Percentiles rank a stretch among this genome's conserved stretches.
phyloP scores from a whole-genome alignment of 2,329 filamentous ascomycete species.

The Phialophora tarda region DNA sequence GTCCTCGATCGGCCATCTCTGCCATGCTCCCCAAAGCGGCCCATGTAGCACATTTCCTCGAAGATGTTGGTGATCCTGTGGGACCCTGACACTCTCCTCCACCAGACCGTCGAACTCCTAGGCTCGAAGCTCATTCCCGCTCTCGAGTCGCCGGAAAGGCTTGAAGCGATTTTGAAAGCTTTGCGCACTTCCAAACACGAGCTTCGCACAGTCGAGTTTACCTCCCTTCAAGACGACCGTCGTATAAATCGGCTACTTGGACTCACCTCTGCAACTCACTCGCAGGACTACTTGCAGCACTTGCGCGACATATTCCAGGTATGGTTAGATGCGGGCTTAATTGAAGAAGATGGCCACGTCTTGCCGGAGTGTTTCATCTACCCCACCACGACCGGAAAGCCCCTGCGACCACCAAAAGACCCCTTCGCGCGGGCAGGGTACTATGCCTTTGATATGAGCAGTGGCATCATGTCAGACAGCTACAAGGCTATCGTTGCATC shows the following conservation, averaged over 20 bases:
- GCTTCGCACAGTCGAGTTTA: slow-evolving; percentile 22
- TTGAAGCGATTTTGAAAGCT: slow-evolving; percentile 37
- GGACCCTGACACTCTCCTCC: slow-evolving; percentile 38
- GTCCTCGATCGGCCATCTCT: slow-evolving; percentile 1
- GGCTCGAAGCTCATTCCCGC: slow-evolving; percentile 38
- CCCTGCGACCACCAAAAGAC: slow-evolving; percentile 34
- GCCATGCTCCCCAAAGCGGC: slow-evolving; percentile 17
- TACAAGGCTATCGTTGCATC: slow-evolving; percentile 37
- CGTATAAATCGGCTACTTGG: slow-evolving; percentile 20
- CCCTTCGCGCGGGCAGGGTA: slow-evolving; percentile 38
- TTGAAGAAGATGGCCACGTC: slow-evolving; percentile 33
- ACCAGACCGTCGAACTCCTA: slow-evolving; percentile 38
- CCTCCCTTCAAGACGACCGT: slow-evolving; percentile 18
- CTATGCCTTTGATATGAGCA: slow-evolving; percentile 41
- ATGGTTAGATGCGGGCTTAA: slow-evolving; percentile 35
- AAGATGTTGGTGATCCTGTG: slow-evolving; percentile 40
- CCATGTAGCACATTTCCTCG: slow-evolving; percentile 9
- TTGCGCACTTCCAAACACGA: slow-evolving; percentile 31
- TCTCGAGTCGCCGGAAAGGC: slow-evolving; percentile 35
- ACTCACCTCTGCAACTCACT: slow-evolving; percentile 32
- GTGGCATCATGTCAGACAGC: slow-evolving; percentile 37
- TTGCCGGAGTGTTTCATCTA: slow-evolving; percentile 39
- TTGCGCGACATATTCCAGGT: slow-evolving; percentile 34
- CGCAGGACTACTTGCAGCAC: slow-evolving; percentile 36
- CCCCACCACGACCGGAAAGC: slow-evolving; percentile 31